phyloP scores from a whole-genome alignment of 192 early-diverging fungal species.

The Rhizophagus clarus region DNA sequence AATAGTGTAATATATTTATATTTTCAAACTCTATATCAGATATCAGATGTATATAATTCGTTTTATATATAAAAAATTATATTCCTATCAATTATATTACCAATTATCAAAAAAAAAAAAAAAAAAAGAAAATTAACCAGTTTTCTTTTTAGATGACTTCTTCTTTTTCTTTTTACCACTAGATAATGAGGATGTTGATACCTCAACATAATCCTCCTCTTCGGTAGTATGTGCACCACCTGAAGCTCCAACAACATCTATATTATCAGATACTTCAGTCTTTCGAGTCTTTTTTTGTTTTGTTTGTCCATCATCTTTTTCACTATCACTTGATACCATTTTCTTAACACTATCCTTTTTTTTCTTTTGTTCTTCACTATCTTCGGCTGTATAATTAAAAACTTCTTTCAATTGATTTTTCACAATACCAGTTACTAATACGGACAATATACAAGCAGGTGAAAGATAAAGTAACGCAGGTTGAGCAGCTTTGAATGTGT shows the following conservation, averaged over 20 bases:
- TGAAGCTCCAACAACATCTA: too few relatives aligned
- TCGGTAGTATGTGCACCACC: neutral
- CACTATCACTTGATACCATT: conserved; percentile 27
- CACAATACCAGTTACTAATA: conserved; percentile 60
- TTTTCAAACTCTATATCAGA: too few relatives aligned
- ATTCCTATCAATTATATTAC: neutral
- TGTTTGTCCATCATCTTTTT: conserved; percentile 1
- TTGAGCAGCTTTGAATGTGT: conserved; percentile 94
- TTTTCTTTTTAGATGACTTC: conserved; percentile 15
- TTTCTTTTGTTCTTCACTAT: conserved; percentile 56
- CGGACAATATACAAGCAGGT: conserved; percentile 92
- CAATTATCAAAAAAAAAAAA: too few relatives aligned
- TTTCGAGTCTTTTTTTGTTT: neutral
- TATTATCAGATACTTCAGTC: neutral
- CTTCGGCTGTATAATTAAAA: conserved; percentile 66
- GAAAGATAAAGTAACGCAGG: conserved; percentile 96
- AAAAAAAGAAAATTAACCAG: neutral
- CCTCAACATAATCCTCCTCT: conserved; percentile 27
- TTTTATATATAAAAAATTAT: too few relatives aligned
- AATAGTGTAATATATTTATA: too few relatives aligned
- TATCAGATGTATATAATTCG: too few relatives aligned
- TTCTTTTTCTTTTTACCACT: conserved; percentile 20
- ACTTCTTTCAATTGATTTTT: conserved; percentile 72
- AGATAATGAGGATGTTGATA: neutral
- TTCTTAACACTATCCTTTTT: conserved; percentile 44